Conservation (phyloP, 768 basidiomycete genomes). For the Pulveroboletus sp. region DNA sequence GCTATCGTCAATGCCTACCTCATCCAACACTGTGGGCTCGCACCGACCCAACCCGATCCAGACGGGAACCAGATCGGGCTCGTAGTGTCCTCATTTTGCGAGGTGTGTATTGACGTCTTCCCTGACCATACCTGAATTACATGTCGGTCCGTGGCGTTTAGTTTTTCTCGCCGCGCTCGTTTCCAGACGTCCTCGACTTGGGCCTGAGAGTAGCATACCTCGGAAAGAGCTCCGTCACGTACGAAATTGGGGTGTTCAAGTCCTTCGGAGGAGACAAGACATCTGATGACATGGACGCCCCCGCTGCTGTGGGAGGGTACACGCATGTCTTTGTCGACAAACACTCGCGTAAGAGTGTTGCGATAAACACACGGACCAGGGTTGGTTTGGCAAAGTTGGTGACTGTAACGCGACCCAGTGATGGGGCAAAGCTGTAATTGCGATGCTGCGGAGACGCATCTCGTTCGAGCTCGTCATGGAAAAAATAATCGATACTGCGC, state of each 20-base stretch:
- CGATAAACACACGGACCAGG: conserved; percentile 40
- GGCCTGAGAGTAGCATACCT: conserved; percentile 64
- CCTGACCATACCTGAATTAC: background rate
- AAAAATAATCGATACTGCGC: too few species aligned
- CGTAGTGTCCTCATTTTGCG: conserved; percentile 73
- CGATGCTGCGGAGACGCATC: too few species aligned
- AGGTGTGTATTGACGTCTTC: conserved; percentile 34
- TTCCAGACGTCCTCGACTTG: conserved; percentile 66
- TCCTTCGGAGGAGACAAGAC: conserved; percentile 7
- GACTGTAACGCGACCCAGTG: background rate
- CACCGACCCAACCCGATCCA: conserved; percentile 40
- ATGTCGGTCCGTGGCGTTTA: conserved; percentile 17
- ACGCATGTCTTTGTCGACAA: conserved; percentile 83
- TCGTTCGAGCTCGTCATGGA: too few species aligned
- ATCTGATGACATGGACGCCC: conserved; percentile 14
- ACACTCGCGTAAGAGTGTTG: conserved; percentile 48
- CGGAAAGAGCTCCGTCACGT: conserved; percentile 71
- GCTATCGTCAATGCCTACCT: conserved; percentile 79
- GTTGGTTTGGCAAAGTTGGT: conserved; percentile 38
- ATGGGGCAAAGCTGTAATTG: conserved; percentile 12
- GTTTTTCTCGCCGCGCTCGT: conserved; percentile 71
- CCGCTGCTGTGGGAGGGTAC: conserved; percentile 51
- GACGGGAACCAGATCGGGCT: conserved; percentile 53
- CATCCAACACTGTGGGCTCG: conserved; percentile 54
- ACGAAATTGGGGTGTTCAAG: conserved; percentile 75